phyloP scores from a whole-genome alignment of 129 eudicot species.

The Escallonia rubra region DNA sequence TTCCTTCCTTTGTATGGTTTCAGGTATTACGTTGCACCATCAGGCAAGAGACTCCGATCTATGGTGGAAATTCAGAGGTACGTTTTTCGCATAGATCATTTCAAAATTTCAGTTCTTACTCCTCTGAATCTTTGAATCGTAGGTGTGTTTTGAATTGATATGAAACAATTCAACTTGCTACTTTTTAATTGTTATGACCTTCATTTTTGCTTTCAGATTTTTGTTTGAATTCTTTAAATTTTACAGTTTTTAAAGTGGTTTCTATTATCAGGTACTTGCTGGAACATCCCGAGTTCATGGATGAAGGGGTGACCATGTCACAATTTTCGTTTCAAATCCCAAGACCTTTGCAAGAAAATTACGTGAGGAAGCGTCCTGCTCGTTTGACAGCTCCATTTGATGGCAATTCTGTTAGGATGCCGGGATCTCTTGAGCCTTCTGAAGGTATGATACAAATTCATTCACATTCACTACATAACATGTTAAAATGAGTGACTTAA shows the following conservation, averaged over 20 bases:
- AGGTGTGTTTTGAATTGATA: too few species aligned
- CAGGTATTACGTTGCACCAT: constrained; percentile 80
- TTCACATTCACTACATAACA: too few species aligned
- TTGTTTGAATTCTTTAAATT: neutral
- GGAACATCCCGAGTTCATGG: constrained; percentile 45
- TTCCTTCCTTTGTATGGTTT: constrained; percentile 7
- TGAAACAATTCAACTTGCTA: neutral
- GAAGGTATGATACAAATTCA: constrained; percentile 22
- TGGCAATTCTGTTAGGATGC: constrained; percentile 12
- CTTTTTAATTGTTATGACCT: neutral
- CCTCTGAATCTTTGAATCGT: too few species aligned
- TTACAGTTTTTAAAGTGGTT: constrained; percentile 8
- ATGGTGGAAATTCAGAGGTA: constrained; percentile 71
- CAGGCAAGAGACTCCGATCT: constrained; percentile 76
- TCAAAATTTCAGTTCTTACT: too few species aligned
- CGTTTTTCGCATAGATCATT: neutral
- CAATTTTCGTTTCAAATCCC: constrained; percentile 81
- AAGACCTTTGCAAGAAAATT: constrained; percentile 64
- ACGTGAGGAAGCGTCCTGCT: constrained; percentile 54
- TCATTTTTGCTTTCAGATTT: neutral
- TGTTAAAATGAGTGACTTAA: too few species aligned
- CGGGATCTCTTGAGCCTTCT: constrained; percentile 29
- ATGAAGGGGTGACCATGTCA: constrained; percentile 37
- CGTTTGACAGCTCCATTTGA: constrained; percentile 20
- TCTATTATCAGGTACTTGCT: constrained; percentile 39